Evolutionary conservation across 2,329 filamentous ascomycete species (phyloP).

Genomic region (Botryosphaeria dothidea): DNA sequence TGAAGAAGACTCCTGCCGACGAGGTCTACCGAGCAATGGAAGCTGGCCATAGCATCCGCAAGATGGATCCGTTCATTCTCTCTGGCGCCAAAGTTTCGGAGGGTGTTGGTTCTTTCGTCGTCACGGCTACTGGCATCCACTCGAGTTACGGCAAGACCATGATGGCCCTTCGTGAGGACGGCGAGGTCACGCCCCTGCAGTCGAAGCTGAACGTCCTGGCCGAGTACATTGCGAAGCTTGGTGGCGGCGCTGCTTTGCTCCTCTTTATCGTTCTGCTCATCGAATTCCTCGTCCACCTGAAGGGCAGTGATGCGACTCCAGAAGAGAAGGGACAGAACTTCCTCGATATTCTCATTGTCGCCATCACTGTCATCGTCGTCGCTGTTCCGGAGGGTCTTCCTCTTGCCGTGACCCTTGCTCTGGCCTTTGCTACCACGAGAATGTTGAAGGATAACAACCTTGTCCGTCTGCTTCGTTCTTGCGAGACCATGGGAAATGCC

Average conservation of each 20-base stretch:
- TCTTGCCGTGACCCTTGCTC: slow-evolving; percentile 66
- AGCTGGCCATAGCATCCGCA: slow-evolving; percentile 61
- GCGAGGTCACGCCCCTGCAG: slow-evolving; percentile 76
- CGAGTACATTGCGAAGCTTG: slow-evolving; percentile 77
- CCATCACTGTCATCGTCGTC: slow-evolving; percentile 69
- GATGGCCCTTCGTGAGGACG: slow-evolving; percentile 75
- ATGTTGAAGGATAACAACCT: slow-evolving; percentile 72
- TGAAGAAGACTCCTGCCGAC: slow-evolving; percentile 66
- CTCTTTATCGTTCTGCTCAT: slow-evolving; percentile 86
- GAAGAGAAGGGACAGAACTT: slow-evolving; percentile 73
- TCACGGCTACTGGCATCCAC: slow-evolving; percentile 72
- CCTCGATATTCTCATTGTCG: slow-evolving; percentile 63
- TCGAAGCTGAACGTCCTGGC: slow-evolving; percentile 75
- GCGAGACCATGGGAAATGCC: slow-evolving; percentile 72
- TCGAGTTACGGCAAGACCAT: slow-evolving; percentile 76
- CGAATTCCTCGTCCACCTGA: slow-evolving; percentile 74
- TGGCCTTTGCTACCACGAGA: slow-evolving; percentile 67
- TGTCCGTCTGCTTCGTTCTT: slow-evolving; percentile 67
- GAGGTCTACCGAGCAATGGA: slow-evolving; percentile 68
- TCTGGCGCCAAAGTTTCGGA: slow-evolving; percentile 80
- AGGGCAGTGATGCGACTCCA: slow-evolving; percentile 52
- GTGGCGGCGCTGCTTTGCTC: slow-evolving; percentile 73
- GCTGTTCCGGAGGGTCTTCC: slow-evolving; percentile 68
- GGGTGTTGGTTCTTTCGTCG: slow-evolving; percentile 73
- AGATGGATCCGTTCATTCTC: slow-evolving; percentile 82